These are phyloP conservation scores for Pythium guiyangense DNA, from an alignment of 352 stramenopile species.

Conservation along the genomic window DNA sequence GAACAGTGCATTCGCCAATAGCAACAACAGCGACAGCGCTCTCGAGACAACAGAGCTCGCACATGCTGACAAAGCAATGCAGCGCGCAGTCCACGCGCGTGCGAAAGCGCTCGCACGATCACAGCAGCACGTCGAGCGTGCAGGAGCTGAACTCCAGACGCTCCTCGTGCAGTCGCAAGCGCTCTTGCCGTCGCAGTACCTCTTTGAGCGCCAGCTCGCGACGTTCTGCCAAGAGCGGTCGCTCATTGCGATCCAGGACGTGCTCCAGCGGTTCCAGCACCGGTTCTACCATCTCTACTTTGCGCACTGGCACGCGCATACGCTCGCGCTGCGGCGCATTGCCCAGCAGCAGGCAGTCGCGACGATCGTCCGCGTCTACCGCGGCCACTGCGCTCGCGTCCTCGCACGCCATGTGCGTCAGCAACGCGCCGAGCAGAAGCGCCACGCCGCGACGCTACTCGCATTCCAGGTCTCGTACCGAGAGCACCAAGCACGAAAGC, in stretches of 20 bases:
- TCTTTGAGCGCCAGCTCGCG: conserved; percentile 55
- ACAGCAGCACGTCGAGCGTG: conserved; percentile 15
- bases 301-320: conserved; percentile 21
- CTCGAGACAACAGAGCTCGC: not conserved
- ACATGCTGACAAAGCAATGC: conserved; percentile 16
- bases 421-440: no score
- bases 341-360: conserved; percentile 25
- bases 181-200: conserved; percentile 41
- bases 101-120: conserved; percentile 20
- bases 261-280: conserved; percentile 43
- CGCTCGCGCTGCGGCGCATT: conserved; percentile 16
- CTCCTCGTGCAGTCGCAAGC: conserved; percentile 27
- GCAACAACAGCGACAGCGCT: not conserved
- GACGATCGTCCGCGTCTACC: conserved; percentile 36
- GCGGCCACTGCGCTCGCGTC: conserved; percentile 27
- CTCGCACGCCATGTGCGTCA: conserved; percentile 20
- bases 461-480: conserved; percentile 39
- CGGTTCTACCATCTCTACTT: conserved; percentile 53
- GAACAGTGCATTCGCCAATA: no score
- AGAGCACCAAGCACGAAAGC: conserved; percentile 31
- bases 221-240: no score
- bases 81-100: conserved; percentile 15
- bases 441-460: conserved; percentile 29
- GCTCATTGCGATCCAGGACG: no score
- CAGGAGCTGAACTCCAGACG: conserved; percentile 18